Conservation (phyloP, 257 asterid species). For the Cynanchum wilfordii region DNA sequence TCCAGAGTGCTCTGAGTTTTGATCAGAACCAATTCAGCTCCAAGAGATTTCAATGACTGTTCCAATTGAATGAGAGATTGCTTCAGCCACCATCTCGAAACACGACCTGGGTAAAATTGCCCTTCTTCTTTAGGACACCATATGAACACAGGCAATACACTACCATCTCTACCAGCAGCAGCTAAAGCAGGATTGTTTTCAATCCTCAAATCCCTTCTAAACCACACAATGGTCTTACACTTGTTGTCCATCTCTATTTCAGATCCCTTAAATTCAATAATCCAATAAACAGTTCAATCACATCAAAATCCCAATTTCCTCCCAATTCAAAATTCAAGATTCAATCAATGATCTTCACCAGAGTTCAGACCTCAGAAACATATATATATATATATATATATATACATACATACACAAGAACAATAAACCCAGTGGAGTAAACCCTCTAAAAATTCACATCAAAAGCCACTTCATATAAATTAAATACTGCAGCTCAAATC, state of each 20-base stretch:
- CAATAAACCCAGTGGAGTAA: neutral
- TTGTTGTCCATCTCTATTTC: conserved; percentile 46
- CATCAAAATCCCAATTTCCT: neutral
- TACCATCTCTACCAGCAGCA: conserved; percentile 71
- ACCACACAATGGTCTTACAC: conserved; percentile 73
- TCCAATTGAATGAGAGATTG: conserved; percentile 72
- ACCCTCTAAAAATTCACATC: neutral
- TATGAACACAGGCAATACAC: conserved; percentile 66
- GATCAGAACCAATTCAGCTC: conserved; percentile 65
- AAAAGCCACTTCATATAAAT: neutral
- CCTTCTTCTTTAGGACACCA: conserved; percentile 96
- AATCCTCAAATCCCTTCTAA: conserved; percentile 92
- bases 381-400: neutral
- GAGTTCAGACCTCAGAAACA: neutral
- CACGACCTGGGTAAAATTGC: conserved; percentile 77
- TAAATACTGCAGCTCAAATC: conserved; percentile 1
- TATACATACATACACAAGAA: neutral
- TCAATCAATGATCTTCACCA: neutral
- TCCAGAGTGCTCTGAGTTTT: conserved; percentile 61
- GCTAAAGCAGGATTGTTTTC: conserved; percentile 96
- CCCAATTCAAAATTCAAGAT: neutral
- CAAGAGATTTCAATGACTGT: conserved; percentile 72
- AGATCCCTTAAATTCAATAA: conserved; percentile 14
- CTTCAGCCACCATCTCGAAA: conserved; percentile 96
- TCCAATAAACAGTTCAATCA: neutral